A percentile compares a stretch with the other conserved stretches of the same genome.
Evolutionary conservation across 176 grass and related monocot species (phyloP).

Genomic region (Avena atlantica): DNA sequence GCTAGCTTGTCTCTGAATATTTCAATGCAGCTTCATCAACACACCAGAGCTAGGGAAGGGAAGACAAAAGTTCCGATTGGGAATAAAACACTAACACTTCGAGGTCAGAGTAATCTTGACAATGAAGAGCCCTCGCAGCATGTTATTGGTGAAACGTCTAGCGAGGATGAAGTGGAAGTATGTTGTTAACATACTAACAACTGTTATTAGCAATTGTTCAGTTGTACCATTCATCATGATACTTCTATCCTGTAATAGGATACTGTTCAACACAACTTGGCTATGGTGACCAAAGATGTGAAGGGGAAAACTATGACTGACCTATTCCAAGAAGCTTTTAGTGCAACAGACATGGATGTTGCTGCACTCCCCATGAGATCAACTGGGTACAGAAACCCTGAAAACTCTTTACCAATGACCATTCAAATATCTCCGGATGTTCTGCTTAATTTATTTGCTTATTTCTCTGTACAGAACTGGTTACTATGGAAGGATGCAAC

Average conservation of each 20-base stretch:
- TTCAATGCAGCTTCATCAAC: constrained; percentile 43
- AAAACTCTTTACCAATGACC: neutral
- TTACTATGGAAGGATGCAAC: constrained; percentile 76
- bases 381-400: constrained; percentile 53
- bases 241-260: constrained; percentile 60
- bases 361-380: constrained; percentile 45
- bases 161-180: constrained; percentile 88
- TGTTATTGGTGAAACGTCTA: constrained; percentile 67
- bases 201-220: constrained; percentile 13
- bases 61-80: constrained; percentile 42
- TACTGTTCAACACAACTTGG: constrained; percentile 52
- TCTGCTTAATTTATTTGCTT: constrained; percentile 31
- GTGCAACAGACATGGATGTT: constrained; percentile 43
- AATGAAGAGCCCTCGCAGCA: constrained; percentile 68
- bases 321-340: constrained; percentile 84
- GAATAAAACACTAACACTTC: constrained; percentile 53
- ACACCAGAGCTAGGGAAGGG: constrained; percentile 41
- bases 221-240: constrained; percentile 33
- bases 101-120: constrained; percentile 67
- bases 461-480: constrained; percentile 55
- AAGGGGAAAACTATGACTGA: constrained; percentile 81
- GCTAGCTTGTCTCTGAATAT: constrained; percentile 38
- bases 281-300: constrained; percentile 55
- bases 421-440: constrained; percentile 34
- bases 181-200: constrained; percentile 21